phyloP scores from a whole-genome alignment of 2,329 filamentous ascomycete species.

The Venturiaceae sp. region DNA sequence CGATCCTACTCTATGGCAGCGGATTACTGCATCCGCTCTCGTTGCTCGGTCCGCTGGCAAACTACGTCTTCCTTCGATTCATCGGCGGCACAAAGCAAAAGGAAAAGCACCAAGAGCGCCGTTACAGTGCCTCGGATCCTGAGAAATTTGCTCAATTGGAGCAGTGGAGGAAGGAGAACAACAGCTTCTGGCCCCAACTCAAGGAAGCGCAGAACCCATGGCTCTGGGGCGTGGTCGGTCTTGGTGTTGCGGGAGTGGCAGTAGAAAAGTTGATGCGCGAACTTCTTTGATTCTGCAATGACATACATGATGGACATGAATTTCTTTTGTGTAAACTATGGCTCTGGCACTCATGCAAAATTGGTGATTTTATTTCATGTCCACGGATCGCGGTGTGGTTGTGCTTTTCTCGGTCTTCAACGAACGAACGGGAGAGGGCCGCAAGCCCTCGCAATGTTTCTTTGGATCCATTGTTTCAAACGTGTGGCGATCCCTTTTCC shows the following conservation, averaged over 20 bases:
- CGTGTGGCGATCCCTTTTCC: no score
- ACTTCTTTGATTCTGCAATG: slow-evolving; percentile 1
- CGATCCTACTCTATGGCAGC: slow-evolving; percentile 44
- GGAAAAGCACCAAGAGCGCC: slow-evolving; percentile 40
- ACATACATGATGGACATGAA: neutral
- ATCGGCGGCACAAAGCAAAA: slow-evolving; percentile 48
- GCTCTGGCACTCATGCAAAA: no score
- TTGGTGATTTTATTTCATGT: no score
- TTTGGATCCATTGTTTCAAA: no score
- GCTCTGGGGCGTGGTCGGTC: slow-evolving; percentile 43
- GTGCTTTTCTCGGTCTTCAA: no score
- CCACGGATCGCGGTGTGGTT: no score
- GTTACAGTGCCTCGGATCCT: slow-evolving; percentile 41
- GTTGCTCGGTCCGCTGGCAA: slow-evolving; percentile 45
- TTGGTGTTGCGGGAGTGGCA: slow-evolving; percentile 38
- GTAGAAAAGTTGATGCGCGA: slow-evolving; percentile 32
- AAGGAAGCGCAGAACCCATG: slow-evolving; percentile 45
- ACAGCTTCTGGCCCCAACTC: slow-evolving; percentile 49
- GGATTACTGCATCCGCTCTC: slow-evolving; percentile 46
- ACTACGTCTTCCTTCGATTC: slow-evolving; percentile 49
- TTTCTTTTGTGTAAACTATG: no score
- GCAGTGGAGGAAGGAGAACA: slow-evolving; percentile 43
- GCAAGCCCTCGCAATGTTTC: no score
- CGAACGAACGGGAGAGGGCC: no score
- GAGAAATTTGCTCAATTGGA: slow-evolving; percentile 44